Evolutionary conservation across 768 basidiomycete species (phyloP).

Genomic region (Tricholoma sp.): DNA sequence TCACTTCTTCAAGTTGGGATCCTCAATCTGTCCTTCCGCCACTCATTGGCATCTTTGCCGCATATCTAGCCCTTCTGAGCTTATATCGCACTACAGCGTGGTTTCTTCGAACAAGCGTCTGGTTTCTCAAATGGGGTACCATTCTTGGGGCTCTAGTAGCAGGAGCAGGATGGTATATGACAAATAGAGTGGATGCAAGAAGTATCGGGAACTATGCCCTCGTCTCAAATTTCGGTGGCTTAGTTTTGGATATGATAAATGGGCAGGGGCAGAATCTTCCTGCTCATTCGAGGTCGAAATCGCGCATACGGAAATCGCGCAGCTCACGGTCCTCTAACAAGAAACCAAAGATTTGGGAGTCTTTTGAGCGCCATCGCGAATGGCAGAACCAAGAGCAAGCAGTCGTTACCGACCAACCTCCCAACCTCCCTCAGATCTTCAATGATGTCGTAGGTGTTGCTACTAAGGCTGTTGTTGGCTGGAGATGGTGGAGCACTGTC

Average conservation of each 20-base stretch:
- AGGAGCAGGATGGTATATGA: constrained; percentile 50
- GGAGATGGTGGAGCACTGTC: constrained; percentile 28
- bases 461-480: constrained; percentile 19
- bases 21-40: constrained; percentile 67
- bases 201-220: constrained; percentile 32
- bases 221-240: constrained; percentile 32
- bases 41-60: constrained; percentile 62
- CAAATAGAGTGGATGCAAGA: constrained; percentile 23
- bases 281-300: constrained; percentile 18
- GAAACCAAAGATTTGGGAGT: constrained; percentile 53
- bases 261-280: constrained; percentile 26
- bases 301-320: constrained; percentile 17
- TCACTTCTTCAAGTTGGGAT: constrained; percentile 54
- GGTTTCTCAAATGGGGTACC: constrained; percentile 74
- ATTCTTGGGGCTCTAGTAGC: constrained; percentile 53
- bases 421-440: constrained; percentile 41
- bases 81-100: constrained; percentile 77
- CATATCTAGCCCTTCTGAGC: constrained; percentile 73
- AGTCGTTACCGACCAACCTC: constrained; percentile 17
- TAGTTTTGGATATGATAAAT: constrained; percentile 39
- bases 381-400: constrained; percentile 46
- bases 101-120: constrained; percentile 61
- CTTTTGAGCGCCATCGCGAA: constrained; percentile 54
- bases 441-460: constrained; percentile 34
- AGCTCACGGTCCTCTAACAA: constrained; percentile 12